Evolutionary conservation across 805 yeast genomes (phyloP).

Genomic region (Candida namnaoensis): DNA sequence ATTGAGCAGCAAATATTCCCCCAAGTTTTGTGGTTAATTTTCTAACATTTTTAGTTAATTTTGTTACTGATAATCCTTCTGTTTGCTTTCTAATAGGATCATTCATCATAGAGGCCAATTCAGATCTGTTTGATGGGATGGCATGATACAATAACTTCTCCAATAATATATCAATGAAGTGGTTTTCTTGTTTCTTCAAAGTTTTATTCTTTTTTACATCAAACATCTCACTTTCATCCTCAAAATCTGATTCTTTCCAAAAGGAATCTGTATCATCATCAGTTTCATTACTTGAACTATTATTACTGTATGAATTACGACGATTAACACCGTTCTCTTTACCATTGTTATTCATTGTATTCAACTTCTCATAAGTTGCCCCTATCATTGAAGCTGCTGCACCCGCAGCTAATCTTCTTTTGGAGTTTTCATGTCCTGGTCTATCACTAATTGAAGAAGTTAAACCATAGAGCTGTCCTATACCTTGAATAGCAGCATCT

Average conservation of each 20-base stretch:
- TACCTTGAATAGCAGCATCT: neutral
- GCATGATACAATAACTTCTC: slow-evolving; percentile 44
- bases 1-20: slow-evolving; percentile 49
- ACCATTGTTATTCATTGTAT: slow-evolving; percentile 8
- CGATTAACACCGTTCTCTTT: neutral
- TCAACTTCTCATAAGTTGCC: slow-evolving; percentile 32
- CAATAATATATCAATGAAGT: slow-evolving; percentile 50
- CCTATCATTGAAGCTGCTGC: slow-evolving; percentile 35
- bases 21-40: slow-evolving; percentile 47
- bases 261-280: slow-evolving; percentile 18
- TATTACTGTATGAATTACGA: neutral
- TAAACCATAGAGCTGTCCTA: neutral
- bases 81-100: slow-evolving; percentile 35
- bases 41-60: slow-evolving; percentile 49
- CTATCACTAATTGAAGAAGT: neutral
- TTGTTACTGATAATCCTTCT: slow-evolving; percentile 50
- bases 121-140: slow-evolving; percentile 35
- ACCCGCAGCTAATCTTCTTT: slow-evolving; percentile 24
- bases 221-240: slow-evolving; percentile 9
- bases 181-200: slow-evolving; percentile 21
- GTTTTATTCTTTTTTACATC: slow-evolving; percentile 4
- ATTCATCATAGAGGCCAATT: slow-evolving; percentile 29
- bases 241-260: slow-evolving; percentile 16
- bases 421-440: slow-evolving; percentile 4
- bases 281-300: slow-evolving; percentile 4